Base-by-base conservation (phyloP, 345 rosid species). In the Populus alba region DNA sequence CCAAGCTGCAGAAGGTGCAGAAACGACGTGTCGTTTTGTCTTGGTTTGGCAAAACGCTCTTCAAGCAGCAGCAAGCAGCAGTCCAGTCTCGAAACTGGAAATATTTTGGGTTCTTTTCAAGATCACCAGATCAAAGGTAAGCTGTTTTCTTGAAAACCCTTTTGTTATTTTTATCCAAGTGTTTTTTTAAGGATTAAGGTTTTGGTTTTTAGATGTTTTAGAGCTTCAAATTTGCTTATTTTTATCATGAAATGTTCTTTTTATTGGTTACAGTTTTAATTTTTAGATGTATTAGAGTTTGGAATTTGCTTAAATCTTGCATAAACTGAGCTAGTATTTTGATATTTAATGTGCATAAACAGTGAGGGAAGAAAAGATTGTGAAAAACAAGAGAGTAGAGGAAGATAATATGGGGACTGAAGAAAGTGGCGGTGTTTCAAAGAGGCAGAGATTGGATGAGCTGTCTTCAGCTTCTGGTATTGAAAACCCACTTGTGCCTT, bases 401-500 rank as follows among this genome's bases (percentile, higher is more conserved):
- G 84, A 76, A 16, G 83, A 71, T 72, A 78, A 78, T 70, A 77
- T 81, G 35, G 84, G 70, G 57, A 77, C 70, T 2, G 89, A 88
- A 55, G 92, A 81, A 68, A 89, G 72, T 31, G 90, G 78, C 35
- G 37, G 83, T 39, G 83, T 74, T 2, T 31, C 33, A 23, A 95
- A 95, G 89, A 81, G 88, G 86, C 88, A 69, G 83, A 91, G 80
- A 84, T 74, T 86, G 72, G 75, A 7, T 0, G 70, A 33, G 22
- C 87, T 85, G 33, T 82, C 81, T 73, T 72, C 87, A 3, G 41
- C 68, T 33, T 80, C 87, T 22, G 66, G 35, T 68, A 85, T 55
- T 45, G 92, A 89, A 11, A 91, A 87, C 66, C 91, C 94, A 7
- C 93, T 94, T 11, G 86, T 89, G 18, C 92, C 93, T 2, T 81